Conservation (phyloP, 164 flowering plant genomes). For the Vitis rotundifolia region DNA sequence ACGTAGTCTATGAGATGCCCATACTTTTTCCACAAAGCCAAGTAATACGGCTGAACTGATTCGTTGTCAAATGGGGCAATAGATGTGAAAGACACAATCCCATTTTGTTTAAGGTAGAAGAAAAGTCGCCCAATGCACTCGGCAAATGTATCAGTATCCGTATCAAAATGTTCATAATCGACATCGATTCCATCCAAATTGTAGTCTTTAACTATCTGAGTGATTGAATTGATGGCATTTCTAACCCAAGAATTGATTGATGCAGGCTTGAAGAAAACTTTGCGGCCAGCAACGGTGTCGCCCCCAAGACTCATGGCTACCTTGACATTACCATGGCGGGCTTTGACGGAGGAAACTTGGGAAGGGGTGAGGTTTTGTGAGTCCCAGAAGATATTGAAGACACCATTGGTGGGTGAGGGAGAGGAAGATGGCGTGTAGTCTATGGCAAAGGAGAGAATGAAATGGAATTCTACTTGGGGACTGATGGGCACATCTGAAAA, state of each 20-base stretch:
- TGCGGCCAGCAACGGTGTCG: not conserved
- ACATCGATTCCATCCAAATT: slow-evolving; percentile 23
- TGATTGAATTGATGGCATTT: slow-evolving; percentile 17
- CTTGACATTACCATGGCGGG: slow-evolving; percentile 24
- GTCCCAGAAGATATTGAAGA: slow-evolving; percentile 31
- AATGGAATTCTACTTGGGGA: slow-evolving; percentile 28
- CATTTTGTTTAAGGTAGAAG: slow-evolving; percentile 14
- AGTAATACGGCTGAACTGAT: slow-evolving; percentile 18
- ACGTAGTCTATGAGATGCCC: slow-evolving; percentile 30
- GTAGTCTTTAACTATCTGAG: slow-evolving; percentile 4
- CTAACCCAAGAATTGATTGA: slow-evolving; percentile 25
- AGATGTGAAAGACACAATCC: slow-evolving; percentile 20
- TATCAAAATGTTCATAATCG: slow-evolving; percentile 26
- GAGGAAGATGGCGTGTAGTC: slow-evolving; percentile 20
- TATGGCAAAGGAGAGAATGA: slow-evolving; percentile 37
- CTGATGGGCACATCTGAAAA: slow-evolving; percentile 31
- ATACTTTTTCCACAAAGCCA: slow-evolving; percentile 23
- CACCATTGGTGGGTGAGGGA: slow-evolving; percentile 33
- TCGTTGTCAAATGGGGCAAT: slow-evolving; percentile 24
- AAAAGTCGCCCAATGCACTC: slow-evolving; percentile 29
- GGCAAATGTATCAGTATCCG: slow-evolving; percentile 24
- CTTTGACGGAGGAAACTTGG: slow-evolving; percentile 26
- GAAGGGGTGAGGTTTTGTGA: slow-evolving; percentile 22
- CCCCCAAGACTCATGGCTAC: slow-evolving; percentile 31
- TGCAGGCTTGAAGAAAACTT: slow-evolving; percentile 7